These are phyloP conservation scores for Starmerella apis DNA, from an alignment of 805 yeast species.

Conservation along the genomic window DNA sequence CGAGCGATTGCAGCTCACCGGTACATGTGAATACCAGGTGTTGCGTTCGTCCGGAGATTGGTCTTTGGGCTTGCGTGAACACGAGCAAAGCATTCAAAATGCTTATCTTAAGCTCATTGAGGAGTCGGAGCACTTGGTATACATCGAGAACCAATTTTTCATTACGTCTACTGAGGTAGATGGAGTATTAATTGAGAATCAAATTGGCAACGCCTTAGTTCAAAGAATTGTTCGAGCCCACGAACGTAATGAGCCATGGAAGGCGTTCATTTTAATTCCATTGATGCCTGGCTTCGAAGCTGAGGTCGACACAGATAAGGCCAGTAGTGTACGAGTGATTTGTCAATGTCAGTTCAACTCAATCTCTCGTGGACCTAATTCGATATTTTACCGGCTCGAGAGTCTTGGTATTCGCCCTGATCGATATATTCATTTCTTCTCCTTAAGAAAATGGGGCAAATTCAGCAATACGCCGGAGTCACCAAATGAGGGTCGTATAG, in stretches of 20 bases:
- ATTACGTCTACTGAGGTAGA: constrained; percentile 72
- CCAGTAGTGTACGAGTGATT: constrained; percentile 87
- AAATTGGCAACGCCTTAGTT: constrained; percentile 94
- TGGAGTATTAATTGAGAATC: constrained; percentile 71
- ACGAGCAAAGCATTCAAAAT: constrained; percentile 81
- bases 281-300: constrained; percentile 96
- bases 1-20: constrained; percentile 46
- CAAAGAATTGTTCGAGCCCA: constrained; percentile 88
- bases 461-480: constrained; percentile 44
- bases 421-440: constrained; percentile 82
- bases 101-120: constrained; percentile 88
- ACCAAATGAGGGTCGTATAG: constrained; percentile 37
- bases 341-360: constrained; percentile 95
- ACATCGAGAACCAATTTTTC: constrained; percentile 92
- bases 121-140: constrained; percentile 82
- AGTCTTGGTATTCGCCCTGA: constrained; percentile 75
- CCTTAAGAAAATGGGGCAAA: constrained; percentile 90
- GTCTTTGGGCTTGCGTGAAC: constrained; percentile 81
- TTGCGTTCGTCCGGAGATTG: constrained; percentile 83
- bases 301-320: constrained; percentile 85
- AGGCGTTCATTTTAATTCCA: constrained; percentile 84
- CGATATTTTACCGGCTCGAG: constrained; percentile 73
- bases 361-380: constrained; percentile 78
- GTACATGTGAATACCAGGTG: constrained; percentile 86
- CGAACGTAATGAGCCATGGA: constrained; percentile 67